A percentile compares a stretch with the other conserved stretches of the same genome.
Conservation (phyloP, 2,329 filamentous ascomycete genomes). For the Cercospora janseana region DNA sequence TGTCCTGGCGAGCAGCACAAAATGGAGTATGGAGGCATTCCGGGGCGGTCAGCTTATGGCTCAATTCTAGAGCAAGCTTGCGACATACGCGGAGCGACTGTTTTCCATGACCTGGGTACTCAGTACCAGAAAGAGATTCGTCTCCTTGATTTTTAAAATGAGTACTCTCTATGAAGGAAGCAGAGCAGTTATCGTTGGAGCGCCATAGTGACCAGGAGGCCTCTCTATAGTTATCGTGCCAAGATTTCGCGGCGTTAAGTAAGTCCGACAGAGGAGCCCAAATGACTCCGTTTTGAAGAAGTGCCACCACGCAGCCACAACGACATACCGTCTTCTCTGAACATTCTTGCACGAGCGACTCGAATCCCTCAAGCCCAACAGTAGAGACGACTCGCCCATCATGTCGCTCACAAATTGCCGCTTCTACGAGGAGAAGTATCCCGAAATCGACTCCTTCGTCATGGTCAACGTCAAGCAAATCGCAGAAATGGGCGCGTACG, state of each 20-base stretch:
- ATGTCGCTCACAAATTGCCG: slow-evolving; percentile 97
- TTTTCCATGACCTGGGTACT: too few relatives aligned
- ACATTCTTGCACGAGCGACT: background rate
- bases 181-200: too few relatives aligned
- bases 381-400: slow-evolving; percentile 50
- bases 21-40: background rate
- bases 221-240: background rate
- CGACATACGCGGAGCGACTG: too few relatives aligned
- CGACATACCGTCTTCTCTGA: background rate
- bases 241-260: background rate
- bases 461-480: slow-evolving; percentile 99
- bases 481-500: slow-evolving; percentile 99
- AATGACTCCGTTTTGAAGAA: slow-evolving; percentile 9
- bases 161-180: too few relatives aligned
- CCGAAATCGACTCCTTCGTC: slow-evolving; percentile 98
- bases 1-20: slow-evolving; percentile 1
- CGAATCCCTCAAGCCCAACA: too few relatives aligned
- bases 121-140: too few relatives aligned
- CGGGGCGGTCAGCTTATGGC: slow-evolving; percentile 10
- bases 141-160: too few relatives aligned
- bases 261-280: background rate
- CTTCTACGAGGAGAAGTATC: slow-evolving; percentile 97
- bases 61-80: too few relatives aligned
- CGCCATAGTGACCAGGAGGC: too few relatives aligned
- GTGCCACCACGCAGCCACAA: slow-evolving; percentile 1